A percentile compares a stretch with the other conserved stretches of the same genome.
These are phyloP conservation scores for Rhizopogon vinicolor DNA, from an alignment of 768 basidiomycete genomes.

Conservation along the genomic window DNA sequence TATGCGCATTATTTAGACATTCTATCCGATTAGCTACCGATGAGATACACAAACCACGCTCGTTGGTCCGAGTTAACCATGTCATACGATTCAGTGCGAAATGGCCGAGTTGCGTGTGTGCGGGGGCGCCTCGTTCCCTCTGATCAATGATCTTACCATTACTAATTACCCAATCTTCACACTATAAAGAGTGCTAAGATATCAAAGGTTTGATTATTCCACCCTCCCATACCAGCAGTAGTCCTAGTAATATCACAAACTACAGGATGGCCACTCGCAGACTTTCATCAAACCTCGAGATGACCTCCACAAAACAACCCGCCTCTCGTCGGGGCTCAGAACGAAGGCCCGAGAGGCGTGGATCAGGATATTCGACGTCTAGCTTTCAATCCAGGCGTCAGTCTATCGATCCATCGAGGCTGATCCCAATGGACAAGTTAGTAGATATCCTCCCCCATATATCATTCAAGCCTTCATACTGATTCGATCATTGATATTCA, in stretches of 20 bases:
- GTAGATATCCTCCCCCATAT: constrained; percentile 6
- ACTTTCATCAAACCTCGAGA: constrained; percentile 24
- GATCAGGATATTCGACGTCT: constrained; percentile 36
- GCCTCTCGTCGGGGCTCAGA: constrained; percentile 42
- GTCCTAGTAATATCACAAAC: constrained; percentile 7
- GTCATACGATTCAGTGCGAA: neutral
- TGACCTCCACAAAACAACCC: constrained; percentile 25
- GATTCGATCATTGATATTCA: constrained; percentile 4
- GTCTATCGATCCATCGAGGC: constrained; percentile 74
- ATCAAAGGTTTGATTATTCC: neutral
- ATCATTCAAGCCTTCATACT: neutral
- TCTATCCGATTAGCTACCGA: constrained; percentile 3
- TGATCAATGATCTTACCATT: neutral
- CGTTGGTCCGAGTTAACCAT: neutral
- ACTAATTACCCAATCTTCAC: constrained; percentile 2
- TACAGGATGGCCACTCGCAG: constrained; percentile 16
- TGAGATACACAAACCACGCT: neutral
- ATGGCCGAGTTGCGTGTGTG: neutral
- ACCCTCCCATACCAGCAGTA: constrained; percentile 4
- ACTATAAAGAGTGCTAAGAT: constrained; percentile 7
- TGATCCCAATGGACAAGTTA: constrained; percentile 80
- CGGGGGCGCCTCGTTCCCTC: neutral
- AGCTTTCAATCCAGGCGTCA: constrained; percentile 55
- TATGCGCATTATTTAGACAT: constrained; percentile 1
- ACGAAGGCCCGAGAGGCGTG: constrained; percentile 40